Percentiles rank a stretch among this genome's conserved stretches.
phyloP scores from a whole-genome alignment of 176 grass and related monocot species.

The Luzula sylvatica region DNA sequence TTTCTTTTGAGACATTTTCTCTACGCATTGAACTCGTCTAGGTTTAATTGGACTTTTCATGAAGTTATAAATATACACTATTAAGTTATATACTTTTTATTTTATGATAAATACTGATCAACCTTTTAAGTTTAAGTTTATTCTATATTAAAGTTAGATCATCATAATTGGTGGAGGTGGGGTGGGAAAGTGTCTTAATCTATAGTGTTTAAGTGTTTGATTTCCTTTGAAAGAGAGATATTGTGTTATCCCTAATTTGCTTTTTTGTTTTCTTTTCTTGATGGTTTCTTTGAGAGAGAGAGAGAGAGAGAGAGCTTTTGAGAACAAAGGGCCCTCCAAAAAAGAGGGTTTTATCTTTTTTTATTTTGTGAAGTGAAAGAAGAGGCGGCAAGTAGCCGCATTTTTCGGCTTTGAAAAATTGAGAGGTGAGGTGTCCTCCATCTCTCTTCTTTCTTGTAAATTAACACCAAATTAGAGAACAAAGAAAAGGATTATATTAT shows the following conservation, averaged over 20 bases:
- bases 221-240: not conserved
- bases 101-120: no score
- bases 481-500: not conserved
- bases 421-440: not conserved
- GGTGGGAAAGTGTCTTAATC: no score
- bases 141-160: no score
- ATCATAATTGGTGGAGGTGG: no score
- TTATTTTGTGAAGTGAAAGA: slow-evolving; percentile 20
- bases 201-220: no score
- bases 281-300: not conserved
- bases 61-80: no score
- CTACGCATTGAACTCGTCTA: no score
- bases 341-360: slow-evolving; percentile 3
- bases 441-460: not conserved
- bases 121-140: no score
- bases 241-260: not conserved
- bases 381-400: slow-evolving; percentile 35
- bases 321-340: slow-evolving; percentile 8
- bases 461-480: not conserved
- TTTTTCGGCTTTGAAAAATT: slow-evolving; percentile 31
- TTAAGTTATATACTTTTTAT: no score
- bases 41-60: no score
- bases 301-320: not conserved
- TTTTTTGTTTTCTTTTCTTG: not conserved
- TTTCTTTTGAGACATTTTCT: not conserved